Evolutionary conservation across 1,284 basidiomycete genomes (phyloP).

Genomic region (Hemileia vastatrix): DNA sequence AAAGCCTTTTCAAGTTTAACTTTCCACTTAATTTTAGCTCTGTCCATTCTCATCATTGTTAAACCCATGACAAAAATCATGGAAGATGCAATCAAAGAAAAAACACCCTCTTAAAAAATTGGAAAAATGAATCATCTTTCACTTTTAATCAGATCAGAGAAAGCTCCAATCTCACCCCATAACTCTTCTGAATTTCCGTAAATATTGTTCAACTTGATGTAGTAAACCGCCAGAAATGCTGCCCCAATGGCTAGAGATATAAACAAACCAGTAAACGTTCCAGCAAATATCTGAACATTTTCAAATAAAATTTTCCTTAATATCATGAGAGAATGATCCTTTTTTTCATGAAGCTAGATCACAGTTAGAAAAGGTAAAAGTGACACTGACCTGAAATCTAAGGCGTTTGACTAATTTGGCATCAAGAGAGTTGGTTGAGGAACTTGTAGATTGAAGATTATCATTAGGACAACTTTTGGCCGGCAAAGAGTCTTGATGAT

Average conservation of each 20-base stretch:
- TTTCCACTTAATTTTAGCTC: constrained; percentile 78
- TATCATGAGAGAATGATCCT: too few species aligned
- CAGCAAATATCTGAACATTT: constrained; percentile 68
- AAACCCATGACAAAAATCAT: constrained; percentile 44
- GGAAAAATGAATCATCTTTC: constrained; percentile 16
- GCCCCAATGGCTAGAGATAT: constrained; percentile 60
- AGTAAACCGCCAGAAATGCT: constrained; percentile 50
- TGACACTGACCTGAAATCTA: constrained; percentile 10
- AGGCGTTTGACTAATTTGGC: constrained; percentile 13
- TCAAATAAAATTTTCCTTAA: too few species aligned
- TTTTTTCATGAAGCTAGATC: too few species aligned
- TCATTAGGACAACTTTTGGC: not conserved
- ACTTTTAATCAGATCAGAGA: not conserved
- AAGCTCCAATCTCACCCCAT: constrained; percentile 40
- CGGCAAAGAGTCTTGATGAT: not conserved
- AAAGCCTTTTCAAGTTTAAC: constrained; percentile 74
- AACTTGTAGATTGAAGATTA: not conserved
- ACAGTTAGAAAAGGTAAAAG: not conserved
- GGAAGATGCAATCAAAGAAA: constrained; percentile 54
- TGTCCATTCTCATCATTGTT: constrained; percentile 51
- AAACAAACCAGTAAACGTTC: constrained; percentile 63
- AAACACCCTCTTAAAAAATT: constrained; percentile 9
- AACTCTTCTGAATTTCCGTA: constrained; percentile 53
- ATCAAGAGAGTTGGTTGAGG: not conserved
- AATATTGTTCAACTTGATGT: constrained; percentile 51